phyloP scores from a whole-genome alignment of 1,139 yeast species.

The Suhomyces terraborum region DNA sequence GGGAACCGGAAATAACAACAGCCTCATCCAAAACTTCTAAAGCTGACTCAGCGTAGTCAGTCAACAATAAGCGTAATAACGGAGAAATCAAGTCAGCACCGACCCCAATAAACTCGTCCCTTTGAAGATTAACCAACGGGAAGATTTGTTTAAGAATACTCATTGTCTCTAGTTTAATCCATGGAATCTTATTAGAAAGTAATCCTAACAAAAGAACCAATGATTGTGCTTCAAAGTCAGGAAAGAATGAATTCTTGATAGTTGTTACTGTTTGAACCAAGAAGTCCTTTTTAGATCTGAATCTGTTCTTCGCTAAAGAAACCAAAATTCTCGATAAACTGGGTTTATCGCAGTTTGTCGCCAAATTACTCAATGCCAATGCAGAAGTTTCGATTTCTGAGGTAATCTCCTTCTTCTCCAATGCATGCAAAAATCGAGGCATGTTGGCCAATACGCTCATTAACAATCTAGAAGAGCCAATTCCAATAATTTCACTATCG shows the following conservation, averaged over 20 bases:
- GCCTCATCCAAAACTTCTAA: slow-evolving; percentile 88
- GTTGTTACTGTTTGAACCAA: slow-evolving; percentile 76
- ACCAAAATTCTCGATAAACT: slow-evolving; percentile 72
- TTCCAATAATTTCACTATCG: slow-evolving; percentile 79
- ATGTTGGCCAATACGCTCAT: slow-evolving; percentile 74
- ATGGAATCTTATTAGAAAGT: slow-evolving; percentile 69
- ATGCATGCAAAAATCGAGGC: slow-evolving; percentile 82
- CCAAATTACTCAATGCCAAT: slow-evolving; percentile 56
- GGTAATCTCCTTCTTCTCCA: slow-evolving; percentile 56
- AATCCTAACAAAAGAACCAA: slow-evolving; percentile 77
- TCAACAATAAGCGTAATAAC: slow-evolving; percentile 72
- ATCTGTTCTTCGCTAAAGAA: slow-evolving; percentile 75
- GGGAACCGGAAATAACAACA: slow-evolving; percentile 82
- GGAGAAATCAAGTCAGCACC: slow-evolving; percentile 97
- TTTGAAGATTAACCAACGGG: slow-evolving; percentile 73
- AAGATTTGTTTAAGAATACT: slow-evolving; percentile 70
- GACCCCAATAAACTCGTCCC: slow-evolving; percentile 81
- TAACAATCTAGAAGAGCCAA: slow-evolving; percentile 66
- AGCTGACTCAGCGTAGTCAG: slow-evolving; percentile 88
- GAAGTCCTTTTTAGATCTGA: slow-evolving; percentile 87
- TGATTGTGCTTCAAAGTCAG: slow-evolving; percentile 71
- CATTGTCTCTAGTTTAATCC: slow-evolving; percentile 84
- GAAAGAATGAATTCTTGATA: slow-evolving; percentile 68
- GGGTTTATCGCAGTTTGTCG: slow-evolving; percentile 56
- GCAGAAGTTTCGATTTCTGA: slow-evolving; percentile 63